Evolutionary conservation across 108 stramenopile genomes (phyloP).

Genomic region (Aurantiochytrium sp.): DNA sequence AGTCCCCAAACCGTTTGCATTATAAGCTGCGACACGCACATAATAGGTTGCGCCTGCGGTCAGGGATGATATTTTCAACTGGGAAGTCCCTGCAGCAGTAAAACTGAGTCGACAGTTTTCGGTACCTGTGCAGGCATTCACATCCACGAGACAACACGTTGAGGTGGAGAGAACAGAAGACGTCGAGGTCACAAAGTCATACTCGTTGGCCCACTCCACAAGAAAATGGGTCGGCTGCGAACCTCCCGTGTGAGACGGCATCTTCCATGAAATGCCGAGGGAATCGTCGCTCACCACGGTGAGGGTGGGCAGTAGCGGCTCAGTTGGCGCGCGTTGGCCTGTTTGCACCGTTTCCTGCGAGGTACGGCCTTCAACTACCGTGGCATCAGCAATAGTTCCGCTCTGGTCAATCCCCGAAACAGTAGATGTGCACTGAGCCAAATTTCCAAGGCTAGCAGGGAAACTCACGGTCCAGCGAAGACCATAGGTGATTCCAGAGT

Average conservation of each 20-base stretch:
- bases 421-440: neutral
- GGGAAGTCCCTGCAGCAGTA: neutral
- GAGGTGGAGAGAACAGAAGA: neutral
- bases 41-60: neutral
- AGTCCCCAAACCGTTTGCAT: neutral
- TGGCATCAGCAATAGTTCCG: neutral
- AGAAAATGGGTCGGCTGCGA: neutral
- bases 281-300: neutral
- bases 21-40: neutral
- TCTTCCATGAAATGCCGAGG: constrained; percentile 10
- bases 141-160: too few relatives aligned
- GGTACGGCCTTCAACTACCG: neutral
- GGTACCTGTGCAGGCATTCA: neutral
- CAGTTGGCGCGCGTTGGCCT: neutral
- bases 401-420: neutral
- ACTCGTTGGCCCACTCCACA: neutral
- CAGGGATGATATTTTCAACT: neutral
- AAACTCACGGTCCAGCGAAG: neutral
- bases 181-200: neutral
- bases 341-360: neutral
- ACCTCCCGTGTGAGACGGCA: neutral
- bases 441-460: neutral
- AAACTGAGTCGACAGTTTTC: neutral
- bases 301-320: neutral
- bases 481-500: neutral